Evolutionary conservation across 768 basidiomycete genomes (phyloP).

Genomic region (Collybia nuda): DNA sequence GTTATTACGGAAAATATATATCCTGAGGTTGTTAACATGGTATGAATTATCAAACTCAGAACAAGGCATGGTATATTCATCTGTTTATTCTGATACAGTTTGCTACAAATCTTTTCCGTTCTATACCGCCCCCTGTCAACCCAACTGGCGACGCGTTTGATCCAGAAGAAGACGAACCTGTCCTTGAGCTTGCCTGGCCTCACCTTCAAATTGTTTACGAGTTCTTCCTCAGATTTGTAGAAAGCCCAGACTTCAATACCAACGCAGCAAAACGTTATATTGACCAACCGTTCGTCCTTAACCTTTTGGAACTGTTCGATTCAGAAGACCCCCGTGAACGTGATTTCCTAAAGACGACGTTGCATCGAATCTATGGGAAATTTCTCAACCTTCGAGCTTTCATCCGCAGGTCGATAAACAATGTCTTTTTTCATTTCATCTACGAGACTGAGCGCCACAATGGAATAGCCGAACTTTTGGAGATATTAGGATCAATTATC

Average conservation of each 20-base stretch:
- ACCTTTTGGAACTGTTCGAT: constrained; percentile 96
- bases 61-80: constrained; percentile 3
- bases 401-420: constrained; percentile 98
- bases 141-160: constrained; percentile 98
- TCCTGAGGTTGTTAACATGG: constrained; percentile 99
- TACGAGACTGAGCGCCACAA: constrained; percentile 99
- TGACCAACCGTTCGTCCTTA: constrained; percentile 93
- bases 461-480: constrained; percentile 96
- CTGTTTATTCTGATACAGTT: constrained; percentile 55
- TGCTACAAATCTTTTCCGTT: constrained; percentile 96
- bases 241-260: constrained; percentile 97
- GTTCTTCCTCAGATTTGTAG: constrained; percentile 98
- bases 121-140: constrained; percentile 99
- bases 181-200: constrained; percentile 98
- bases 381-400: constrained; percentile 98
- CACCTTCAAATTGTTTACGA: constrained; percentile 99
- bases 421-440: constrained; percentile 98
- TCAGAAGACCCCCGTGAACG: constrained; percentile 98
- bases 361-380: constrained; percentile 99
- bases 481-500: constrained; percentile 99
- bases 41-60: constrained; percentile 34
- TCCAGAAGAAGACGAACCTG: constrained; percentile 99
- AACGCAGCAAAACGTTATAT: constrained; percentile 97
- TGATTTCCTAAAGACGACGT: constrained; percentile 98
- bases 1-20: constrained; percentile 97